Evolutionary conservation across 108 stramenopile genomes (phyloP).

Genomic region (Conticribra guillardii): DNA sequence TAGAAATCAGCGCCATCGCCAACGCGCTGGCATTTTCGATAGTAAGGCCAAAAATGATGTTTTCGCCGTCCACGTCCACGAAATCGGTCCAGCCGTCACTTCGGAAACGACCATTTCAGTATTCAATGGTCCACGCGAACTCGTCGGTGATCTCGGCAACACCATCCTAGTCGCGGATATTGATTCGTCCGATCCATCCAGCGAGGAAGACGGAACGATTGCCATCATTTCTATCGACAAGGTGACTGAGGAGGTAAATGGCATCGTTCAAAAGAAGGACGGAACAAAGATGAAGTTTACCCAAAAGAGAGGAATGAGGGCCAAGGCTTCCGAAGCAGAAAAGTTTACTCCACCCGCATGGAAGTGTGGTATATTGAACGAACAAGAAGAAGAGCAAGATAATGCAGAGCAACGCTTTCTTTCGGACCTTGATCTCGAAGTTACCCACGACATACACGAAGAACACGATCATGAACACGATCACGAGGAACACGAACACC

Average conservation of each 20-base stretch:
- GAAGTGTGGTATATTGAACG: neutral
- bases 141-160: neutral
- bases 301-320: neutral
- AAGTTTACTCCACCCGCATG: constrained; percentile 1
- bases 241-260: neutral
- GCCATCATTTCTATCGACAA: constrained; percentile 6
- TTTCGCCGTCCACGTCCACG: neutral
- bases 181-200: too few species aligned
- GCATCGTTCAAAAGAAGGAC: constrained; percentile 8
- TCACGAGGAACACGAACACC: neutral
- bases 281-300: constrained; percentile 7
- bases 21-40: too few species aligned
- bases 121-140: neutral
- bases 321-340: neutral
- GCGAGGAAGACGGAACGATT: neutral
- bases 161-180: neutral
- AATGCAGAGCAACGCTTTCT: neutral
- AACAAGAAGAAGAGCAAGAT: too few species aligned
- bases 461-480: too few species aligned
- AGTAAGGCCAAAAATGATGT: too few species aligned
- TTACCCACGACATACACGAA: neutral
- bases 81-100: neutral
- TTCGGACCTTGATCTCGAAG: neutral
- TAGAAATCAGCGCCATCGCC: too few species aligned
- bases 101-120: neutral